A percentile compares a stretch with the other conserved stretches of the same genome.
Conservation (phyloP, 2,329 filamentous ascomycete genomes). For the Elsinoe fawcettii region DNA sequence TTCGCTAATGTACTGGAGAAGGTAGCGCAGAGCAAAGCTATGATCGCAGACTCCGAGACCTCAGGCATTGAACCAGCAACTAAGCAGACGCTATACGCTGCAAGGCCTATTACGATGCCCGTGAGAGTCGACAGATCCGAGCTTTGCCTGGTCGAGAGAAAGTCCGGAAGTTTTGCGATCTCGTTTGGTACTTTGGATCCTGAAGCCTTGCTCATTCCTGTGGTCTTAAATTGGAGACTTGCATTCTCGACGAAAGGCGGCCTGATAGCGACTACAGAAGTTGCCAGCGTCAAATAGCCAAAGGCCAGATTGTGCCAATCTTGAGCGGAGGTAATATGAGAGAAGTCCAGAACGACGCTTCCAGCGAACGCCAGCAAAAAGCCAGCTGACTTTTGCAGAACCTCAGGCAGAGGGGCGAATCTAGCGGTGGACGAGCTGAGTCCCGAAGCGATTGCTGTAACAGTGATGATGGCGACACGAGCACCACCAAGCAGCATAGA, state of each 20-base stretch:
- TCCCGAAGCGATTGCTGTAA: conserved; percentile 41
- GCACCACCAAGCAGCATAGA: conserved; percentile 48
- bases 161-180: not conserved
- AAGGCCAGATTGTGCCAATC: conserved; percentile 29
- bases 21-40: not conserved
- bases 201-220: not conserved
- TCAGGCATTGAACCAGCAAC: conserved; percentile 23
- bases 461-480: conserved; percentile 44
- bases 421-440: conserved; percentile 28
- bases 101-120: not conserved
- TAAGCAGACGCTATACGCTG: conserved; percentile 33
- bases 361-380: conserved; percentile 28
- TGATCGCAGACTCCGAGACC: not conserved
- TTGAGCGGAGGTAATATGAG: conserved; percentile 26
- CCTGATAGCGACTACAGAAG: conserved; percentile 42
- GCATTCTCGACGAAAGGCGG: conserved; percentile 34
- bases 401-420: not conserved
- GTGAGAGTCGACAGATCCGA: not conserved
- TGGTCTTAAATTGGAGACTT: not conserved
- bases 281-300: conserved; percentile 41
- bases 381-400: conserved; percentile 13
- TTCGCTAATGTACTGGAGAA: not conserved
- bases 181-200: not conserved
- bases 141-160: not conserved
- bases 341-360: conserved; percentile 29